Conservation (phyloP, 176 grass and related monocot species). For the Olyra latifolia region DNA sequence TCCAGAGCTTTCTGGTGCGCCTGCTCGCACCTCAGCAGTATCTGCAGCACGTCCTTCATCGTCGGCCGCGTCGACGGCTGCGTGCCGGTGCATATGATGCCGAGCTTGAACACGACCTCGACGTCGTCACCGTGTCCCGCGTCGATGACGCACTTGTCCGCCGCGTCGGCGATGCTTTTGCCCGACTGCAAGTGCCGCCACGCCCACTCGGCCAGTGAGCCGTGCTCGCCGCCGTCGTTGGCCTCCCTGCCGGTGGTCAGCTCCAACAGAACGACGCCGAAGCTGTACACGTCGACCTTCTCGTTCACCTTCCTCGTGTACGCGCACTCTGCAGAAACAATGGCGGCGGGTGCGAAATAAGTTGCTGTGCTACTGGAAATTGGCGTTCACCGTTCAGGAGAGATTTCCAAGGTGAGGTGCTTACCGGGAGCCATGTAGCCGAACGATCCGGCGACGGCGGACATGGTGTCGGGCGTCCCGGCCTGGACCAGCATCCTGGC, state of each 20-base stretch:
- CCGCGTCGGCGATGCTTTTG: conserved; percentile 41
- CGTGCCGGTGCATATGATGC: conserved; percentile 57
- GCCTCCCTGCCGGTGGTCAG: conserved; percentile 82
- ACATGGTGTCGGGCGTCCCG: conserved; percentile 41
- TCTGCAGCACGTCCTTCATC: conserved; percentile 74
- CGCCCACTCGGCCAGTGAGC: conserved; percentile 73
- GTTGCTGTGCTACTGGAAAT: background rate
- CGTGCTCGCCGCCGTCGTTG: conserved; percentile 59
- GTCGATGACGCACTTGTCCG: conserved; percentile 47
- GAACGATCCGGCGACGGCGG: conserved; percentile 66
- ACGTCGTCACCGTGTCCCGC: conserved; percentile 34
- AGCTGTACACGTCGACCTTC: conserved; percentile 95
- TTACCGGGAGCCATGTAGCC: conserved; percentile 97
- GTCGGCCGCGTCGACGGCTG: conserved; percentile 53
- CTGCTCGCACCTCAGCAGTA: conserved; percentile 58
- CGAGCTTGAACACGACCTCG: conserved; percentile 70
- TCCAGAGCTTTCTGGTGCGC: background rate
- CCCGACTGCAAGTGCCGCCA: conserved; percentile 63
- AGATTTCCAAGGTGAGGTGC: background rate
- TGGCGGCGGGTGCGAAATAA: background rate
- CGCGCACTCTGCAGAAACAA: conserved; percentile 48
- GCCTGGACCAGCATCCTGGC: conserved; percentile 60
- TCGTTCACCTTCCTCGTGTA: conserved; percentile 81
- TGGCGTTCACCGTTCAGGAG: background rate
- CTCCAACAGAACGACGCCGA: conserved; percentile 90